phyloP scores from a whole-genome alignment of 2,329 filamentous ascomycete species.

The Alternaria conjuncta region DNA sequence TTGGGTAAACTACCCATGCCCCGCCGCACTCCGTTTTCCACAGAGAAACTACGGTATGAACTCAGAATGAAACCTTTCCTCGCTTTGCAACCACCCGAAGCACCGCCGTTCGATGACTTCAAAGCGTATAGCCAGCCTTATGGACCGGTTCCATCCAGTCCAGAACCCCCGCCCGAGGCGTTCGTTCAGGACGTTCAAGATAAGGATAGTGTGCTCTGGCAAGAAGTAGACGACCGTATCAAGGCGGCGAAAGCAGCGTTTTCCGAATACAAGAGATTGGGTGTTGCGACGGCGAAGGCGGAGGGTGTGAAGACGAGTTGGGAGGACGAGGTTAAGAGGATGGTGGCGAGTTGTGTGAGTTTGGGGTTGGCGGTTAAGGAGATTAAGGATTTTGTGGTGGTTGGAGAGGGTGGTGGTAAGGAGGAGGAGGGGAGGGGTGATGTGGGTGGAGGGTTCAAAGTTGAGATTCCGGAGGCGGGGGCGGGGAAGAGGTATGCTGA shows the following conservation, averaged over 20 bases:
- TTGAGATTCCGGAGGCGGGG: conserved; percentile 47
- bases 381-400: conserved; percentile 18
- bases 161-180: conserved; percentile 8
- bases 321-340: conserved; percentile 42
- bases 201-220: conserved; percentile 25
- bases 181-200: conserved; percentile 17
- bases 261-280: conserved; percentile 45
- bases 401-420: neutral
- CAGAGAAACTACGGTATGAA: conserved; percentile 74
- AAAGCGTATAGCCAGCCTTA: conserved; percentile 42
- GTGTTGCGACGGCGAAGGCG: conserved; percentile 39
- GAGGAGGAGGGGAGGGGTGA: neutral
- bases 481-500: conserved; percentile 51
- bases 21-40: conserved; percentile 67
- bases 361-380: conserved; percentile 38
- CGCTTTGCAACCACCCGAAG: conserved; percentile 69
- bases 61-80: conserved; percentile 87
- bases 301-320: conserved; percentile 49
- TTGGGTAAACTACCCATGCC: conserved; percentile 59
- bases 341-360: conserved; percentile 42
- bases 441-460: conserved; percentile 29
- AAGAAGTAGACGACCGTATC: conserved; percentile 35
- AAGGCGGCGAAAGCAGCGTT: conserved; percentile 46
- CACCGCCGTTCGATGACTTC: conserved; percentile 71
- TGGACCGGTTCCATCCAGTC: conserved; percentile 17